Conservation (phyloP, 345 rosid genomes). For the Populus tremula region DNA sequence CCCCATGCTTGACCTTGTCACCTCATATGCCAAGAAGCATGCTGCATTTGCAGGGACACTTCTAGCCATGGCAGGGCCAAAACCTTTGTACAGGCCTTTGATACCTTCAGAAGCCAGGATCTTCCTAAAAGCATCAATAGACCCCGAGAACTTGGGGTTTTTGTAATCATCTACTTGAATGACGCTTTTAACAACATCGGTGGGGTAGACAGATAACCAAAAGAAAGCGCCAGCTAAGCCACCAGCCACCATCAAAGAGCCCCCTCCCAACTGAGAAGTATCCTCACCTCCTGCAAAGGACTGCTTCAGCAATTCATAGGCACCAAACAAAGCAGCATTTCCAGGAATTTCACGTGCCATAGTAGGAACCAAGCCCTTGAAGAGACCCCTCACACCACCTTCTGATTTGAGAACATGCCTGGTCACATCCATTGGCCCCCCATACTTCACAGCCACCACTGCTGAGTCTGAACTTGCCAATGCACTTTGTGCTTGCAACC, state of each 20-base stretch:
- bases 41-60: constrained; percentile 99
- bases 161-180: constrained; percentile 87
- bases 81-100: constrained; percentile 94
- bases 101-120: constrained; percentile 73
- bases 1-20: constrained; percentile 78
- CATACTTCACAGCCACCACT: constrained; percentile 62
- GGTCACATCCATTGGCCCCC: constrained; percentile 96
- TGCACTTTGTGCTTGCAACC: constrained; percentile 96
- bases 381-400: constrained; percentile 81
- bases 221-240: constrained; percentile 89
- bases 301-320: constrained; percentile 75
- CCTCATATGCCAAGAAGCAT: constrained; percentile 89
- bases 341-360: constrained; percentile 94
- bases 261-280: constrained; percentile 85
- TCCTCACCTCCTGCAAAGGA: constrained; percentile 80
- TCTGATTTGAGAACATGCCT: constrained; percentile 79
- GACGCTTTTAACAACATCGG: constrained; percentile 92
- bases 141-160: constrained; percentile 74
- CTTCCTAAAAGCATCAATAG: constrained; percentile 68
- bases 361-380: constrained; percentile 93
- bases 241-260: constrained; percentile 75
- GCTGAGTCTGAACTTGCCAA: constrained; percentile 50
- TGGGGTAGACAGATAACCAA: constrained; percentile 83
- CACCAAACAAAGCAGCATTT: constrained; percentile 87
- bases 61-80: constrained; percentile 92